Conservation (phyloP, 2,329 filamentous ascomycete genomes). For the Hypoxylon sp. region DNA sequence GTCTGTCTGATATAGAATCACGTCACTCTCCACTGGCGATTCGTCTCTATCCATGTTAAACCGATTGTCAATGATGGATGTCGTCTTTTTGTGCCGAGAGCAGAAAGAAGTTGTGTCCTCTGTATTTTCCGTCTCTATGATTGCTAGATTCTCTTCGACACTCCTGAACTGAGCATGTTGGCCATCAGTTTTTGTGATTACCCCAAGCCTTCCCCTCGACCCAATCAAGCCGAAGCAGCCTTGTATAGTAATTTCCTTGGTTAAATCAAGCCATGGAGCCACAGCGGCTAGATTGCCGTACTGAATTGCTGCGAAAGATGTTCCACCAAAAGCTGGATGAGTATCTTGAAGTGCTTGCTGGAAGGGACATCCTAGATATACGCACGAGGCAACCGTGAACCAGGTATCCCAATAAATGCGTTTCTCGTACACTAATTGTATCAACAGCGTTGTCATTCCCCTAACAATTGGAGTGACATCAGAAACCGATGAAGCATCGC, state of each 20-base stretch:
- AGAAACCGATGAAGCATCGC: constrained; percentile 2
- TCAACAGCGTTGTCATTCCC: background rate
- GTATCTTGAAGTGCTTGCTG: background rate
- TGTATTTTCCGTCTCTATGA: constrained; percentile 8
- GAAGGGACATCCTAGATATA: constrained; percentile 8
- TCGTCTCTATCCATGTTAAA: constrained; percentile 4
- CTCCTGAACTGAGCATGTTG: constrained; percentile 6
- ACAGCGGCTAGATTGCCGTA: constrained; percentile 7
- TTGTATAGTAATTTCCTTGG: background rate
- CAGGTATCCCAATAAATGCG: constrained; percentile 9
- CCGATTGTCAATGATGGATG: background rate
- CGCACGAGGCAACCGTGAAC: constrained; percentile 6
- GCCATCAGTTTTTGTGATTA: background rate
- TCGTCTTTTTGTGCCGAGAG: background rate
- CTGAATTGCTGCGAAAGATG: constrained; percentile 6
- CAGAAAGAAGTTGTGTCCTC: constrained; percentile 6
- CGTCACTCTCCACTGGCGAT: constrained; percentile 2
- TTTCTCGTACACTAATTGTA: background rate
- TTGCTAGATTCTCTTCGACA: constrained; percentile 12
- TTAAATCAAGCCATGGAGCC: constrained; percentile 6
- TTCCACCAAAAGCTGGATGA: constrained; percentile 4
- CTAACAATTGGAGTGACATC: background rate
- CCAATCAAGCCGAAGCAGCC: constrained; percentile 8
- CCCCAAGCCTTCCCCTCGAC: constrained; percentile 10
- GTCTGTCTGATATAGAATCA: constrained; percentile 6